Base-by-base conservation (phyloP, 2,329 filamentous ascomycete genomes). In the Cercospora zeina region DNA sequence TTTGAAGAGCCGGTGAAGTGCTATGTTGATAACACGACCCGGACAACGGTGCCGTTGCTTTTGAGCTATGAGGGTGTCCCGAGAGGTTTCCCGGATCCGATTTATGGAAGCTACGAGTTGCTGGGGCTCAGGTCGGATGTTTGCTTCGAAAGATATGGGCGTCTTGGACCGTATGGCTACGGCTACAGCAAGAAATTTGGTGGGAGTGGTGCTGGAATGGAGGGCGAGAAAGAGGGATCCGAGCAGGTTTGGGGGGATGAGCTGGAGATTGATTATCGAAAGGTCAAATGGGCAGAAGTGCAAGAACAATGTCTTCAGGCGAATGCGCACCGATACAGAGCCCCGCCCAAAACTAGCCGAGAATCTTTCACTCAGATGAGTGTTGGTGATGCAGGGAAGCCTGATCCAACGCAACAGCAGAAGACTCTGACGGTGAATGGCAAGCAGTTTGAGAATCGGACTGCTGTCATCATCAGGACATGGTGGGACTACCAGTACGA, bases 101-200 rank as follows among this genome's bases (percentile, higher is more conserved):
- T 90, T 1, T 84, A 93, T 71, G 95, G 95, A n/a, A 96, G 91
- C 0, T 93, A 96, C 70, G 86, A 92, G 9, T 76, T 93, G 42
- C 77, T 97, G 11, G 88, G 87, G 0, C 79, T 97, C 36, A 85
- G 89, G 16, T 86, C 96, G 67, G 89, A 96, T 70, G 85, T 97
- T 51, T 99, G 95, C 78, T 97, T 96, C 72, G 95, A 99, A 69
- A 85, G 95, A 1, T 96, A 90, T 73, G 93, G 93, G 2, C 85
- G 92, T 66, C 85, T 95, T 31, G 93, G 91, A 0, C 90, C 93
- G 0, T 99, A 99, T 69, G 93, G 93, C 0, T 85, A 91, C 64
- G 93, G 93, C 8, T 97, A 97, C 75, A 90, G 89, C 33, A 80
- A 83, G 34, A 86, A 87, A 62, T 86, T 83, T 66, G 93, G 93